These are phyloP conservation scores for Pichia sp. DNA, from an alignment of 1,139 yeast species.

Conservation along the genomic window DNA sequence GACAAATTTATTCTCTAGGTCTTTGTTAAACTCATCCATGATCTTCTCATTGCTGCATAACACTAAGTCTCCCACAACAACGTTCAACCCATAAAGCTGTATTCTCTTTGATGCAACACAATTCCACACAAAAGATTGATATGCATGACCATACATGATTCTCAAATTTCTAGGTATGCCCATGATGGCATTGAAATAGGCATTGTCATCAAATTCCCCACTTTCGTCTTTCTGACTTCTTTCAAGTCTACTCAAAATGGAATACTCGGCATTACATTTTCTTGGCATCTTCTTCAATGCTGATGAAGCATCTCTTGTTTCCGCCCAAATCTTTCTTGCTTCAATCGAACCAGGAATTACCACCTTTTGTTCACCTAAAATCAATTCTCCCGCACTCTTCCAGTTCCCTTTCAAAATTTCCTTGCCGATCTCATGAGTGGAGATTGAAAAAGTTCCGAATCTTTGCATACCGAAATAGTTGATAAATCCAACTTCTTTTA, in stretches of 20 bases:
- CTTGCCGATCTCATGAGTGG: conserved; percentile 84
- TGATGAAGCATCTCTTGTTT: conserved; percentile 58
- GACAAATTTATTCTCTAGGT: conserved; percentile 15
- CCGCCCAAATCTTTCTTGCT: conserved; percentile 78
- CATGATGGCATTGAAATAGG: conserved; percentile 78
- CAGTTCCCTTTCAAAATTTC: conserved; percentile 68
- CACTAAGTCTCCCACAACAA: conserved; percentile 83
- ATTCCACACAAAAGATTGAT: conserved; percentile 96
- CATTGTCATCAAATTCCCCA: conserved; percentile 43
- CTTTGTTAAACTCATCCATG: conserved; percentile 18
- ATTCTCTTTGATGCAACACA: conserved; percentile 75
- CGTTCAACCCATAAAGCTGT: conserved; percentile 60
- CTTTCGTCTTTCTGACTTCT: conserved; percentile 41
- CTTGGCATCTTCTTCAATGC: conserved; percentile 79
- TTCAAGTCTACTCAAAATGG: conserved; percentile 59
- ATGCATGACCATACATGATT: conserved; percentile 95
- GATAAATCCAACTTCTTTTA: conserved; percentile 70
- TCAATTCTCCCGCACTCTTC: conserved; percentile 72
- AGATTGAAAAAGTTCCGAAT: conserved; percentile 90
- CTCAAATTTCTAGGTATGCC: conserved; percentile 88
- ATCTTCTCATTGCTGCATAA: conserved; percentile 34
- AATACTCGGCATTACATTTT: conserved; percentile 78
- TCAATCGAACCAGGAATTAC: conserved; percentile 79
- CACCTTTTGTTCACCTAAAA: conserved; percentile 79
- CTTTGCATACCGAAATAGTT: conserved; percentile 97